phyloP scores from a whole-genome alignment of 208 protist species.

The Crithidia expoeki region DNA sequence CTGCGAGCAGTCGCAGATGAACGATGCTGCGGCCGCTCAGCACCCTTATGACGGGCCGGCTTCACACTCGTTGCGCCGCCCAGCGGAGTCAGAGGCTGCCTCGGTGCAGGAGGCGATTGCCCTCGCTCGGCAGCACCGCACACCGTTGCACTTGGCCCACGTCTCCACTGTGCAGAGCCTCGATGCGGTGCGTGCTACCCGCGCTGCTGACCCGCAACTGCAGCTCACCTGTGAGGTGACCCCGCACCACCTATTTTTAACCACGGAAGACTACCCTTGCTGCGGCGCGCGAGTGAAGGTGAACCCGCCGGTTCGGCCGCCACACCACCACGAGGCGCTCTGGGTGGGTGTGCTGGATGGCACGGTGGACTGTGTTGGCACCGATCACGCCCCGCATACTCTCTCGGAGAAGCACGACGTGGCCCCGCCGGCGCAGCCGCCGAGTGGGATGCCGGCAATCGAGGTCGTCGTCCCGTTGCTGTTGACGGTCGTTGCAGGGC shows the following conservation, averaged over 20 bases:
- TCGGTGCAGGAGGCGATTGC: slow-evolving; percentile 74
- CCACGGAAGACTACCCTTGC: slow-evolving; percentile 70
- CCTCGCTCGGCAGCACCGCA: slow-evolving; percentile 58
- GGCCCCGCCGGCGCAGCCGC: slow-evolving; percentile 42
- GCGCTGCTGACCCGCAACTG: slow-evolving; percentile 53
- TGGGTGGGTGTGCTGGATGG: slow-evolving; percentile 90
- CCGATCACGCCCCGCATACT: slow-evolving; percentile 95
- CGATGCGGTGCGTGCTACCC: slow-evolving; percentile 72
- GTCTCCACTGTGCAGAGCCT: slow-evolving; percentile 87
- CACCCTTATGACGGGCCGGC: slow-evolving; percentile 69
- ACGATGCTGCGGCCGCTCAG: slow-evolving; percentile 60
- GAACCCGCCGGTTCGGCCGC: slow-evolving; percentile 85
- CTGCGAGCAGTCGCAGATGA: slow-evolving; percentile 85
- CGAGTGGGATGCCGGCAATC: slow-evolving; percentile 93
- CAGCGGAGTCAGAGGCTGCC: slow-evolving; percentile 66
- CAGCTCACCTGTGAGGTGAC: slow-evolving; percentile 89
- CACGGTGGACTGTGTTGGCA: slow-evolving; percentile 93
- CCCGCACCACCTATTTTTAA: slow-evolving; percentile 93
- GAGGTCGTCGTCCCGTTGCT: slow-evolving; percentile 93
- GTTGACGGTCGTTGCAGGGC: slow-evolving; percentile 73
- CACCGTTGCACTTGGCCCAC: slow-evolving; percentile 91
- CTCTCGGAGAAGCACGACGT: slow-evolving; percentile 79
- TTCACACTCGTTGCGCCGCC: slow-evolving; percentile 82
- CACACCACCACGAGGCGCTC: slow-evolving; percentile 80
- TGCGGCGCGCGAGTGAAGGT: slow-evolving; percentile 84